Evolutionary conservation across 768 basidiomycete genomes (phyloP).

Genomic region (Mycena capillaripes): DNA sequence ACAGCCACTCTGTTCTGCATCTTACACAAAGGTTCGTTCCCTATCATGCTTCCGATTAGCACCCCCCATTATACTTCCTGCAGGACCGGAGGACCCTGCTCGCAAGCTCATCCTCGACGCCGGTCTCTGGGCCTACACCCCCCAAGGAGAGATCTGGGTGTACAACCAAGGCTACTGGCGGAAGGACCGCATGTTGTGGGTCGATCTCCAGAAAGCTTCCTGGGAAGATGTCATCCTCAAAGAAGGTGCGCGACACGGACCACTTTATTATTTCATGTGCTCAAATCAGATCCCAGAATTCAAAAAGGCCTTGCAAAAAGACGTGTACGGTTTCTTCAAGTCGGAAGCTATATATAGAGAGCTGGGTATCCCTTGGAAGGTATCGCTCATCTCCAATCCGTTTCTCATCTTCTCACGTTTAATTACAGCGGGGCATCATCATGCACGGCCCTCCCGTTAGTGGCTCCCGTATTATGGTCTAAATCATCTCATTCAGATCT

Average conservation of each 20-base stretch:
- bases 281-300: constrained; percentile 49
- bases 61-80: background rate
- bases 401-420: background rate
- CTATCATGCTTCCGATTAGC: background rate
- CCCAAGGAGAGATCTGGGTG: constrained; percentile 83
- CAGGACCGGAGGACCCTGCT: constrained; percentile 62
- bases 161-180: constrained; percentile 80
- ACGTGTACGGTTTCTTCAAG: constrained; percentile 85
- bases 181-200: constrained; percentile 74
- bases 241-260: constrained; percentile 42
- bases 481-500: background rate
- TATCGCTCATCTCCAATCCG: constrained; percentile 35
- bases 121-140: constrained; percentile 64
- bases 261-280: background rate
- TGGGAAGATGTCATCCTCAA: constrained; percentile 86
- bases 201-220: constrained; percentile 70
- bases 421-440: constrained; percentile 79
- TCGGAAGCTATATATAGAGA: constrained; percentile 81
- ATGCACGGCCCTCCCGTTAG: constrained; percentile 85
- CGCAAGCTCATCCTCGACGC: constrained; percentile 66
- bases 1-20: constrained; percentile 58
- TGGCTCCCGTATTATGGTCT: constrained; percentile 26
- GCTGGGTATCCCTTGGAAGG: constrained; percentile 89
- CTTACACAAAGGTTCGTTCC: constrained; percentile 67
- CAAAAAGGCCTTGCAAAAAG: constrained; percentile 78